Evolutionary conservation across 148 eudicot genomes (phyloP), one percentile per base, ranked within the genome.

Genomic region (Beta vulgaris): DNA sequence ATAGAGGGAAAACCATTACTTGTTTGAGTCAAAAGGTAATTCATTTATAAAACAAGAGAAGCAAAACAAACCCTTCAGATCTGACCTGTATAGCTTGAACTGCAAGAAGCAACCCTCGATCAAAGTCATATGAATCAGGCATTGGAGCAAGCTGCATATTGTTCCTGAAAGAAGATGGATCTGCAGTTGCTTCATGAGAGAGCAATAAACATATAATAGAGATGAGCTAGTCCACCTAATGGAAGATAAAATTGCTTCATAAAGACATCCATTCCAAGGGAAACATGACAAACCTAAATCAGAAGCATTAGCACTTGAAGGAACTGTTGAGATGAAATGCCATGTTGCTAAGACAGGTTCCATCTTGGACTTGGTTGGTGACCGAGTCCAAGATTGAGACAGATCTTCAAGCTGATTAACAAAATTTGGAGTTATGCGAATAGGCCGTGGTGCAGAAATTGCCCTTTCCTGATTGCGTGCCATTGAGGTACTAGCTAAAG

Each of bases 321-420:
- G 84, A 81, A 87, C 92, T 55, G 87, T 78, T 28, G 96, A 79
- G 53, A 87, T 80, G 80, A 95, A 95, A 79, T 87, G 90, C 99
- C 99, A 95, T 68, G 93, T 88, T 66, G 97, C 97, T 63, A 89
- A 73, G 18, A 95, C 87, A 67, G 99, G 98, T 66, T 92, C 99
- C 88, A 89, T 81, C 82, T 86, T 87, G 53, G 99, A 89, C 83
- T 95, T 95, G 73, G 98, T 95, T 40, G 99, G 99, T 36, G 99
- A 95, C 21, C 99, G 90, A 54, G 99, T 95, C 99, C 99, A 95
- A 39, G 99, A 98, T 79, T 95, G 99, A 80, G 98, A 89, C 73
- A 92, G 81, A 85, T 95, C 99, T 59, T 95, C 99, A 68, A 92
- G 88, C 73, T 81, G 86, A 77, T 86, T 90, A 68, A 89, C 93